A percentile compares a stretch with the other conserved stretches of the same genome.
These are phyloP conservation scores for Pisolithus orientalis DNA, from an alignment of 768 basidiomycete genomes.

Conservation along the genomic window DNA sequence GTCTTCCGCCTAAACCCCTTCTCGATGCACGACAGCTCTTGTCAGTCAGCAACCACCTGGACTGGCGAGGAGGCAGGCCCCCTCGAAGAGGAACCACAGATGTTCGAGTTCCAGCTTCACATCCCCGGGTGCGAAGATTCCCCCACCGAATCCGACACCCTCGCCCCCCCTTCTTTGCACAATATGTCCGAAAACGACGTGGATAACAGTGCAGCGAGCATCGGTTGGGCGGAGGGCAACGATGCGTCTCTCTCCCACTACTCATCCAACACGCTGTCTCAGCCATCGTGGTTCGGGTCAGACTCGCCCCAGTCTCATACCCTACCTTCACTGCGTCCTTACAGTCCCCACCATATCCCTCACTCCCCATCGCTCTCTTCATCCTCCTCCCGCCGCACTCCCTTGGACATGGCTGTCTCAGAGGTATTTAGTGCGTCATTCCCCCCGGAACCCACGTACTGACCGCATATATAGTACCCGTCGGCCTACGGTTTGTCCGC, in stretches of 20 bases:
- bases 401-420: conserved; percentile 19
- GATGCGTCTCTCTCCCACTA: conserved; percentile 14
- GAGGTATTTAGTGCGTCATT: conserved; percentile 15
- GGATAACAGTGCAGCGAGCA: conserved; percentile 6
- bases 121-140: conserved; percentile 23
- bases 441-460: background rate
- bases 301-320: conserved; percentile 23
- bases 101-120: conserved; percentile 63
- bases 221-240: conserved; percentile 19
- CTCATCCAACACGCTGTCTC: conserved; percentile 10
- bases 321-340: conserved; percentile 24
- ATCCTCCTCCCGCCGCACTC: conserved; percentile 19
- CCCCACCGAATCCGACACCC: conserved; percentile 11
- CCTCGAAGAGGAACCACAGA: conserved; percentile 51
- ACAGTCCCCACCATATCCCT: conserved; percentile 15
- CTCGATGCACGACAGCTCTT: conserved; percentile 50
- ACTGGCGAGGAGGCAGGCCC: conserved; percentile 50
- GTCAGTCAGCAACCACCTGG: conserved; percentile 39
- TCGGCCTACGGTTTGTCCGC: conserved; percentile 19
- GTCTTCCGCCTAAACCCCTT: conserved; percentile 75
- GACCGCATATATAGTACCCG: conserved; percentile 12
- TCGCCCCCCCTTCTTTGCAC: conserved; percentile 6
- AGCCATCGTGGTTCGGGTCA: conserved; percentile 24
- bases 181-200: conserved; percentile 9
- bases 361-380: conserved; percentile 25